Evolutionary conservation across 1,284 basidiomycete genomes (phyloP).

Genomic region (Puccinia hordei): DNA sequence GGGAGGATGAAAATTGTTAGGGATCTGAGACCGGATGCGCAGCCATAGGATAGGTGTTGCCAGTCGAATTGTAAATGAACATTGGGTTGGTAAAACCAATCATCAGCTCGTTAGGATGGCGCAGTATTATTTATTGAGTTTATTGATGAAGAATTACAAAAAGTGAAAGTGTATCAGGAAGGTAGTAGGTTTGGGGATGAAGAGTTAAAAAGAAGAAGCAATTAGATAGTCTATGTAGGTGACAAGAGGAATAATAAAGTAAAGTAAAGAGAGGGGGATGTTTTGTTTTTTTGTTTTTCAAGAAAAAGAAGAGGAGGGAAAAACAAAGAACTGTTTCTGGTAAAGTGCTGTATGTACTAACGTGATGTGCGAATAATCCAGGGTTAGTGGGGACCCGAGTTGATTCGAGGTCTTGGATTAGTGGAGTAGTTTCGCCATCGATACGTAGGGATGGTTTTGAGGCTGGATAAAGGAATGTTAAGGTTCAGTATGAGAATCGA

Average conservation of each 20-base stretch:
- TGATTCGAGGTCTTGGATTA: constrained; percentile 28
- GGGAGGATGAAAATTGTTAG: constrained; percentile 48
- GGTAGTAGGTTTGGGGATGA: too few species aligned
- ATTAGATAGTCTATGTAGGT: too few species aligned
- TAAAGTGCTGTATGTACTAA: constrained; percentile 9
- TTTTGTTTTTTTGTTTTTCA: too few species aligned
- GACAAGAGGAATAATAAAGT: too few species aligned
- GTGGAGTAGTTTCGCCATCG: constrained; percentile 9
- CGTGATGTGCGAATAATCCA: constrained; percentile 34
- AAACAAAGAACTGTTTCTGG: too few species aligned
- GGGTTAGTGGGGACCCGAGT: not conserved
- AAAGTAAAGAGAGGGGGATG: too few species aligned
- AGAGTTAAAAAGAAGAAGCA: too few species aligned
- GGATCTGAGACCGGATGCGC: constrained; percentile 27
- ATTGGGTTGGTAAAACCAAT: not conserved
- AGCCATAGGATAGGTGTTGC: not conserved
- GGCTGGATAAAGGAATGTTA: not conserved
- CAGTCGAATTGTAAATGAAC: not conserved
- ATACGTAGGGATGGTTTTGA: constrained; percentile 1
- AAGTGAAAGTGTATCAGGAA: too few species aligned
- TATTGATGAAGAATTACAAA: too few species aligned
- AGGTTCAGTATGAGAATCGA: too few species aligned
- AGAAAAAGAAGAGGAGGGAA: not conserved
- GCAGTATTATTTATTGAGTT: too few species aligned
- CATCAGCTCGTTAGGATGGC: not conserved